Conservation (phyloP, 1,139 yeast genomes). For the Magnusiomyces tetraspermus region DNA sequence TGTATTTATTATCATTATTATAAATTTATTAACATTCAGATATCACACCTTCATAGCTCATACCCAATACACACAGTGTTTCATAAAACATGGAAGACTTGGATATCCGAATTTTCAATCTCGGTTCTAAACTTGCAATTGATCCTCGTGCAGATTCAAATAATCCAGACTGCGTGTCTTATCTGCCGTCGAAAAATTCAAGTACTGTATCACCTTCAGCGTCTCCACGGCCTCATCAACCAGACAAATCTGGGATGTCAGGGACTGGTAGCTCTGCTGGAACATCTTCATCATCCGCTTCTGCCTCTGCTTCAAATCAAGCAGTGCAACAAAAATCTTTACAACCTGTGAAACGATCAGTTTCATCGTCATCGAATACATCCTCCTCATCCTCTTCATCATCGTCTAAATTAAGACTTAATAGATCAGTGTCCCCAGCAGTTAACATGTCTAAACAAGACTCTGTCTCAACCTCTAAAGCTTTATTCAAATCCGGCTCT, state of each 20-base stretch:
- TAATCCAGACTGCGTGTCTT: slow-evolving; percentile 14
- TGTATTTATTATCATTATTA: too few species aligned
- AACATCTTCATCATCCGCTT: slow-evolving; percentile 1
- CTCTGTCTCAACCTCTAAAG: too few species aligned
- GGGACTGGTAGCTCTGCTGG: too few species aligned
- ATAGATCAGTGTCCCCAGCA: neutral
- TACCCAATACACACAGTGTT: too few species aligned
- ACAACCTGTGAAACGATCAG: neutral
- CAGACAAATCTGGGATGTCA: too few species aligned
- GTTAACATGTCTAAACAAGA: neutral
- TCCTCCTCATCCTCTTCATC: neutral
- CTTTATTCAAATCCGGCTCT: neutral
- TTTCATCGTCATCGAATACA: neutral
- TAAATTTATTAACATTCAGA: too few species aligned
- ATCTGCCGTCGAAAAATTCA: slow-evolving; percentile 11
- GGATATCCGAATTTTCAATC: slow-evolving; percentile 13
- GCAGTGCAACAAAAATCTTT: slow-evolving; percentile 3
- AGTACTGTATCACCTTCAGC: too few species aligned
- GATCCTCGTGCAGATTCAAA: slow-evolving; percentile 14
- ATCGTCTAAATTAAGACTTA: neutral
- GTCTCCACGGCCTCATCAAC: slow-evolving; percentile 12
- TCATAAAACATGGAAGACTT: slow-evolving; percentile 16
- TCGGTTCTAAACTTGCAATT: slow-evolving; percentile 12
- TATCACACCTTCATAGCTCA: too few species aligned
- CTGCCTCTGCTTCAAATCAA: neutral